Conservation (phyloP, 805 yeast genomes). For the Maudiozyma saulgeensis region DNA sequence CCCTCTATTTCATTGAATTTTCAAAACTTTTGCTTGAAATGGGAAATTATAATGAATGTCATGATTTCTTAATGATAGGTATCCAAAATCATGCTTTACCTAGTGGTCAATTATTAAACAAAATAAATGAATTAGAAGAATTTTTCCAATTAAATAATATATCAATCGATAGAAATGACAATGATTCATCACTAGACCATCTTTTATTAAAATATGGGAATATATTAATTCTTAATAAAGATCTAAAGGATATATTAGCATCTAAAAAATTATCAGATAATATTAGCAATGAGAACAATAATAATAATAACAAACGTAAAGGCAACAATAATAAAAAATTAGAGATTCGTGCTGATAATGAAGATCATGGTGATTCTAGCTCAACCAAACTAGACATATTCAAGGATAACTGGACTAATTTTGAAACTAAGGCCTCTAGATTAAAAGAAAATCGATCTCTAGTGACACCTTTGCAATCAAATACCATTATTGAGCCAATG, state of each 20-base stretch:
- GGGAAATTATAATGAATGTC: conserved; percentile 15
- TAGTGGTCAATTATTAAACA: conserved; percentile 31
- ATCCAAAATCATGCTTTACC: conserved; percentile 60
- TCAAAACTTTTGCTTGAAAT: conserved; percentile 34
- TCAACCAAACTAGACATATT: background rate
- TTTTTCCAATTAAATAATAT: conserved; percentile 9
- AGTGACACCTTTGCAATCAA: conserved; percentile 1
- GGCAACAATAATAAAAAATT: background rate
- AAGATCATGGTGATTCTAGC: background rate
- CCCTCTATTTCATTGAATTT: conserved; percentile 70
- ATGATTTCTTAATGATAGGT: conserved; percentile 17
- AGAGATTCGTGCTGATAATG: background rate
- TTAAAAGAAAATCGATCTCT: conserved; percentile 1
- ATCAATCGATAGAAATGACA: background rate
- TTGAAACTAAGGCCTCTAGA: background rate
- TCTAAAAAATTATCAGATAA: background rate
- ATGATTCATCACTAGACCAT: background rate
- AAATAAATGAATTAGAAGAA: conserved; percentile 26
- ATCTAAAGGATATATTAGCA: background rate
- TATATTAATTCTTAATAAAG: conserved; percentile 1
- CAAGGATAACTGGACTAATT: background rate
- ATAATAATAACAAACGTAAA: too few relatives aligned
- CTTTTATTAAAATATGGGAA: background rate
- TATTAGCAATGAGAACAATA: too few relatives aligned
- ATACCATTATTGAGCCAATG: conserved; percentile 1